phyloP scores from a whole-genome alignment of 345 rosid genomes.

The Cochlearia excelsa region DNA sequence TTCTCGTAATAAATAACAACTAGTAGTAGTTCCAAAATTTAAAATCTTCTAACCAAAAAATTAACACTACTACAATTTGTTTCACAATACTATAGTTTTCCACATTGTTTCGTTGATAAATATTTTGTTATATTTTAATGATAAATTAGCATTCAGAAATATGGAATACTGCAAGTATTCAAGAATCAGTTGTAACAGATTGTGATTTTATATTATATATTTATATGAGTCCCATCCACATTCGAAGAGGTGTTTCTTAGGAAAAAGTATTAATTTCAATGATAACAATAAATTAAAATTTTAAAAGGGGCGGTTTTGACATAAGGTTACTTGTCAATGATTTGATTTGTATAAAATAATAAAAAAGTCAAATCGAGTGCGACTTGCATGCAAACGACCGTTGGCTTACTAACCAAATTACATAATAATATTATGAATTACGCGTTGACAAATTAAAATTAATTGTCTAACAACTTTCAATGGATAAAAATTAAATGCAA shows the following conservation, averaged over 20 bases:
- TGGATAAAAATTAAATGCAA: constrained; percentile 19
- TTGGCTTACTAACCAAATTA: constrained; percentile 34
- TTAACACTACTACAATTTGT: no score
- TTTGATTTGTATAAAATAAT: constrained; percentile 15
- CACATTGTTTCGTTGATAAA: no score
- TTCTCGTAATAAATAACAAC: no score
- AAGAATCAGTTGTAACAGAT: constrained; percentile 16
- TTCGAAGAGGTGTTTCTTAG: constrained; percentile 25
- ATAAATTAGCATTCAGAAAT: no score
- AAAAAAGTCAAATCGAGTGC: constrained; percentile 1
- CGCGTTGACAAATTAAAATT: constrained; percentile 27
- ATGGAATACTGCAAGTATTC: background rate
- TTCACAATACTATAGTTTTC: no score
- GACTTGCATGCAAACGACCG: constrained; percentile 33
- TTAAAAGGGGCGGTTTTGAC: constrained; percentile 33
- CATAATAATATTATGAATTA: constrained; percentile 15
- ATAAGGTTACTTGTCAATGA: constrained; percentile 34
- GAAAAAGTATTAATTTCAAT: constrained; percentile 2
- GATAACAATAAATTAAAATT: background rate
- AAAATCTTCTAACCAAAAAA: no score
- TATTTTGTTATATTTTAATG: no score
- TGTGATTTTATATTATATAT: constrained; percentile 6
- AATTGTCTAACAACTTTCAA: constrained; percentile 6
- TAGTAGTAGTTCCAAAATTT: no score
- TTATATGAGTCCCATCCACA: constrained; percentile 8